Base-by-base conservation (phyloP, 768 basidiomycete genomes). In the Tricholoma furcatifolium region DNA sequence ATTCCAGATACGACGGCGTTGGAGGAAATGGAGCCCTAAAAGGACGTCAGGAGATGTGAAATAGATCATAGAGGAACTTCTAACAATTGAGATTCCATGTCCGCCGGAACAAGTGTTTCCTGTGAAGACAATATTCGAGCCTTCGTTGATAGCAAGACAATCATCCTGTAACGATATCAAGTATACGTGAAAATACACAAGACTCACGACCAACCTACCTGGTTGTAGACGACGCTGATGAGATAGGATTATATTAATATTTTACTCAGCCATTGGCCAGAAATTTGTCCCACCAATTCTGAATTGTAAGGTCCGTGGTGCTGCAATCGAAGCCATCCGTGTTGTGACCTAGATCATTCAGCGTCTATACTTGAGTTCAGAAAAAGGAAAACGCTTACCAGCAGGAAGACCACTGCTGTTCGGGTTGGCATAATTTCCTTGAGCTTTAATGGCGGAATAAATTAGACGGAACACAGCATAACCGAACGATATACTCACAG, bases 91-190 rank as follows among this genome's bases (percentile, higher is more conserved):
- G 27, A 27, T 80, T 24, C 87, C 85, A 44, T 89, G 86, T 3
- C 87, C 85, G 23, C 74, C 73, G 2, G 68, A 65, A 66, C 86
- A 87, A 20, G 67, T 69, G 62, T 85, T 84, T 21, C 77, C 62
- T 49, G 68, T 67, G 68, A 87, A 74, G 21, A 68, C 35, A 41
- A 81, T 78, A 55, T 77, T 78, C 6, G 67, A 53, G 4, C 74
- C 75, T 47, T 62, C 67, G 53, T 74, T 74, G 47, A 76, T 74
- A 17, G 86, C 82, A 21, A 88, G 67, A 61, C 84, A 87, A 59
- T 88, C 85, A 53, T 88, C 83, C 76, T 60, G 39, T n/a, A n/a
- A n/a, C n/a, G n/a, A n/a, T n/a, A n/a, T n/a, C n/a, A n/a, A n/a
- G n/a, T n/a, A n/a, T n/a, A n/a, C n/a, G n/a, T n/a, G n/a, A n/a